These are phyloP conservation scores for Nigrograna mackinnonii DNA, from an alignment of 2,329 filamentous ascomycete genomes.

Conservation along the genomic window DNA sequence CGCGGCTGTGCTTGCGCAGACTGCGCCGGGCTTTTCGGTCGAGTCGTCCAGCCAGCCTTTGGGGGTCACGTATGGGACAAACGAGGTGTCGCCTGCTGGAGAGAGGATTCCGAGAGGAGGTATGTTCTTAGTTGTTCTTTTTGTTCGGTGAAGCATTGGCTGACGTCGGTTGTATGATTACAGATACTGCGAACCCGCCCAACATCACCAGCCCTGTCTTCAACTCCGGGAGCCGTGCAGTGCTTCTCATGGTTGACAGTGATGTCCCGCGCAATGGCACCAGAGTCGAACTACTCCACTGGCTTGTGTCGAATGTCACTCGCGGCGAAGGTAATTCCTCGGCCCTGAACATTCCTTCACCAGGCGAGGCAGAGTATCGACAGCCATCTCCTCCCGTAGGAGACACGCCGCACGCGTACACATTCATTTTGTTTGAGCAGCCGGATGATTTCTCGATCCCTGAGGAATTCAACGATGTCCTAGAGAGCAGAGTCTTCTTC, in stretches of 20 bases:
- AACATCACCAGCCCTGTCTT: conserved; percentile 23
- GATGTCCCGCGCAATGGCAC: conserved; percentile 36
- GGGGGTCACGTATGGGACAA: conserved; percentile 31
- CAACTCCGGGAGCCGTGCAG: conserved; percentile 9
- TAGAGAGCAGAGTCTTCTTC: conserved; percentile 33
- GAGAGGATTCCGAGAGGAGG: conserved; percentile 34
- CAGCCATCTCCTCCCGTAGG: conserved; percentile 32
- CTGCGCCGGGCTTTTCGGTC: conserved; percentile 35
- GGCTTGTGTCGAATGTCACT: conserved; percentile 32
- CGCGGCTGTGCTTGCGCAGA: conserved; percentile 16
- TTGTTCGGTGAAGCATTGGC: too few species aligned
- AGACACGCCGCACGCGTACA: conserved; percentile 33
- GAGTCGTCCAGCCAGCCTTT: conserved; percentile 17
- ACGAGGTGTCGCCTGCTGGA: conserved; percentile 34
- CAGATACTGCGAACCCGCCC: conserved; percentile 30
- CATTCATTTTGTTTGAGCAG: conserved; percentile 29
- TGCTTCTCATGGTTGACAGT: conserved; percentile 35
- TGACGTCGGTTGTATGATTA: neutral
- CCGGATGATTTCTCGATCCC: conserved; percentile 30
- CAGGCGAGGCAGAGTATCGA: conserved; percentile 22
- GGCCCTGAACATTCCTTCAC: conserved; percentile 14
- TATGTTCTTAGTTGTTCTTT: too few species aligned
- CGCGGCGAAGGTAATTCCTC: conserved; percentile 5
- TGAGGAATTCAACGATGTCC: conserved; percentile 25
- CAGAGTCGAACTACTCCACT: conserved; percentile 35